These are phyloP conservation scores for Cylindrodendrum hubeiense DNA, from an alignment of 2,329 filamentous ascomycete genomes.

Conservation along the genomic window DNA sequence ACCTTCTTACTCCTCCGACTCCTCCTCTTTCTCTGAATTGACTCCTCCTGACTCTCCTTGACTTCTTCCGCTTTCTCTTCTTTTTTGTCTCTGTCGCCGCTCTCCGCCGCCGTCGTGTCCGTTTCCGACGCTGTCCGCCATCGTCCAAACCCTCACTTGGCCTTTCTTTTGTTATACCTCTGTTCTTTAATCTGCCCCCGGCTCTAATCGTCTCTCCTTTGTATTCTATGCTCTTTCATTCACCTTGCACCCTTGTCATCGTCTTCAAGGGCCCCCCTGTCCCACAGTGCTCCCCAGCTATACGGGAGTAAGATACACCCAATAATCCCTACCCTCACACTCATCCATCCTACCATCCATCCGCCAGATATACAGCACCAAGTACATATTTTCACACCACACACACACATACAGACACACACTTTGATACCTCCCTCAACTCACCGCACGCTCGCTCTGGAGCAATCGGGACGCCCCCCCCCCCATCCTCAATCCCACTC, in stretches of 20 bases:
- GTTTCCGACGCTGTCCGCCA: not conserved
- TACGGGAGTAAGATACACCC: slow-evolving; percentile 9
- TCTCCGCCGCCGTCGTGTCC: not conserved
- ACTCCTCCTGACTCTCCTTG: not conserved
- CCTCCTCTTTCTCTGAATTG: not conserved
- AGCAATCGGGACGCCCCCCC: slow-evolving; percentile 4
- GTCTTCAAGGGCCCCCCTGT: not conserved
- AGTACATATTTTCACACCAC: not conserved
- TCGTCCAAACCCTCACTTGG: not conserved
- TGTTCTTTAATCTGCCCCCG: not conserved
- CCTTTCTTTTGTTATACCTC: not conserved
- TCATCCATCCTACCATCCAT: not conserved
- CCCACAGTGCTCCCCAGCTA: not conserved
- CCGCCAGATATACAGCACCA: not conserved
- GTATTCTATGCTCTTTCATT: not conserved
- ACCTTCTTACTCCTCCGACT: not conserved
- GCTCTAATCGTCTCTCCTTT: not conserved
- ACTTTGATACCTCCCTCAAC: not conserved
- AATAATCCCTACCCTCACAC: not conserved
- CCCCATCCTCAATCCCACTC: slow-evolving; percentile 14
- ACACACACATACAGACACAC: not conserved
- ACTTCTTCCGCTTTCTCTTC: not conserved
- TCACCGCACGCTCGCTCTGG: not conserved
- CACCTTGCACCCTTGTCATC: not conserved
- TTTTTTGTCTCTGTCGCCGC: not conserved